Base-by-base conservation (phyloP, 2,329 filamentous ascomycete genomes). In the Polytolypa hystricis region DNA sequence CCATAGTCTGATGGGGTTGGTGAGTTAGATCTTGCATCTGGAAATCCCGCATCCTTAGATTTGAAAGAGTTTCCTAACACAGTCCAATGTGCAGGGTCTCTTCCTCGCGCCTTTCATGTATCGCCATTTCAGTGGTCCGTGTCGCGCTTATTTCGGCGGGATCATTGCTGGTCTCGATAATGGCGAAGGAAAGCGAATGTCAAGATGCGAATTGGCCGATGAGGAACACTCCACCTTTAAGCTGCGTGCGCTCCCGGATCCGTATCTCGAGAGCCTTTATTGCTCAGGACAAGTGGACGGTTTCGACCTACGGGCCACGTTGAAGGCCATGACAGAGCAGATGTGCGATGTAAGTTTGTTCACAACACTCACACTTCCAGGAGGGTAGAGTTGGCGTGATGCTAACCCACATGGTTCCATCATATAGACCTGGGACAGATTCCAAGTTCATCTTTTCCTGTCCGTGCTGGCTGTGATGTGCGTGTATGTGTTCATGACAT, bases 371-470 rank as follows among this genome's bases (percentile, higher is more conserved):
- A n/a, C n/a, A n/a, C n/a, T n/a, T n/a, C n/a, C n/a, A n/a, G n/a
- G n/a, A n/a, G n/a, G n/a, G n/a, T n/a, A n/a, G n/a, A n/a, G n/a
- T n/a, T n/a, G n/a, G n/a, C n/a, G n/a, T n/a, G n/a, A n/a, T n/a
- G n/a, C n/a, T n/a, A n/a, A n/a, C n/a, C n/a, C n/a, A n/a, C n/a
- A n/a, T n/a, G n/a, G n/a, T n/a, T 32, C 5, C n/a, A 16, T 16
- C 11, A n/a, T 16, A 15, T n/a, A 38, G 35, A 25, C 29, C 17
- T 25, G 29, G 17, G 35, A 38, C 14, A 33, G 26, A 14, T 32
- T 38, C 30, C 35, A 38, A 11, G 6, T 38, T 32, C 18, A 19
- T 11, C 15, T 35, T 23, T 35, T 35, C 29, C 28, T 21, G 12
- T n/a, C 25, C 18, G 8, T 32, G 12, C 14, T 38, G 28, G 28